Conservation (phyloP, 345 rosid genomes). For the Draba incana region DNA sequence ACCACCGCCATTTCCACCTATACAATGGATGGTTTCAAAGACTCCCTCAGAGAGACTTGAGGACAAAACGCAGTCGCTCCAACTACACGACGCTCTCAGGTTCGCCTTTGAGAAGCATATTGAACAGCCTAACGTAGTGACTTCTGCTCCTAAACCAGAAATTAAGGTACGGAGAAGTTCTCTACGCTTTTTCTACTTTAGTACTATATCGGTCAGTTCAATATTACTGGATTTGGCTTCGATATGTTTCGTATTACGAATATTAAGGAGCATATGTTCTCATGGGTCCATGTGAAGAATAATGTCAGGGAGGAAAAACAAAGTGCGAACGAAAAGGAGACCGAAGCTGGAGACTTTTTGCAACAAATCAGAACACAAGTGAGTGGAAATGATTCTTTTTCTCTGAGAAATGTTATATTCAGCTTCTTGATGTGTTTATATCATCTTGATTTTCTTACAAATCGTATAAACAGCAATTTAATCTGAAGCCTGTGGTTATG, state of each 20-base stretch:
- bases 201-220: conserved; percentile 20
- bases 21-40: conserved; percentile 65
- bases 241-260: conserved; percentile 18
- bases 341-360: conserved; percentile 75
- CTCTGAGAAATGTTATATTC: conserved; percentile 3
- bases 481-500: conserved; percentile 61
- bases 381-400: conserved; percentile 43
- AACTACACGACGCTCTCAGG: conserved; percentile 41
- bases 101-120: conserved; percentile 46
- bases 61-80: conserved; percentile 40
- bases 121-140: conserved; percentile 42
- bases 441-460: conserved; percentile 12
- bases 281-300: conserved; percentile 54
- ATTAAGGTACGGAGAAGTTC: conserved; percentile 51
- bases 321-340: conserved; percentile 47
- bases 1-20: conserved; percentile 82
- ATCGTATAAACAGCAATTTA: conserved; percentile 59
- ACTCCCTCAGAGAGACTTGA: conserved; percentile 43
- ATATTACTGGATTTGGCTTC: conserved; percentile 20
- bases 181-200: neutral
- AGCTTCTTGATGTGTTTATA: conserved; percentile 25
- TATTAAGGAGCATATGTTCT: conserved; percentile 24
- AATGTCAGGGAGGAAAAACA: conserved; percentile 49
- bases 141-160: conserved; percentile 42
- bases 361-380: conserved; percentile 88